Base-by-base conservation (phyloP, 1,284 basidiomycete species). In the Exobasidium cylindrosporum region DNA sequence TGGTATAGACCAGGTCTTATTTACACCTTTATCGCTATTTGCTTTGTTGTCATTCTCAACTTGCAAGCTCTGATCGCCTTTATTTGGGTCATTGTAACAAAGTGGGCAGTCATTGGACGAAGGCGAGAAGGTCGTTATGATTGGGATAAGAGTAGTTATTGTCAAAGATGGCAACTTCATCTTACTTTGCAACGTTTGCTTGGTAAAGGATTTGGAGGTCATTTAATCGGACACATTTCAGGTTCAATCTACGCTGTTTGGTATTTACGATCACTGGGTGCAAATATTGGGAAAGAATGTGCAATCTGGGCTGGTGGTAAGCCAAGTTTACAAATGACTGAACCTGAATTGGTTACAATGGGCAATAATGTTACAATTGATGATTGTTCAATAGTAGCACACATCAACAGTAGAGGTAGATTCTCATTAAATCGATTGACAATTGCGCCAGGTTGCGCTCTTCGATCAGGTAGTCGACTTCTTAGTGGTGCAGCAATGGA, bases 111-210 rank as follows among this genome's bases (percentile, higher is more conserved):
- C 26, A 79, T 79, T 58, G 77, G 77, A 23, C 68, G 76, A 5
- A 67, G 77, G 53, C 70, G 73, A 44, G 77, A 79, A 57, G 77
- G 77, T n/a, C 70, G 76, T 43, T 79, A 78, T 69, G 77, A 79
- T 57, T 79, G 77, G 77, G 76, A 79, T 67, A 76, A 73, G 70
- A 78, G 75, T 58, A 76, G 71, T 61, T 79, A 79, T 65, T 79
- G 77, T 55, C 77, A 79, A 62, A 71, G 77, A 28, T 79, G 77
- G 77, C 77, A 79, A 65, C 66, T 76, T 21, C 77, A 79, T 54
- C 67, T 79, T 6, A 72, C 72, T 31, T 56, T 79, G 62, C 73
- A 76, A 58, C 68, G 70, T 60, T 65, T 78, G 3, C 66, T 78
- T 1, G 69, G 74, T 45, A 66, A 69, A 29, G 77, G 77, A 21